Base-by-base conservation (phyloP, 2,329 filamentous ascomycete species). In the Aspergillus sojae region DNA sequence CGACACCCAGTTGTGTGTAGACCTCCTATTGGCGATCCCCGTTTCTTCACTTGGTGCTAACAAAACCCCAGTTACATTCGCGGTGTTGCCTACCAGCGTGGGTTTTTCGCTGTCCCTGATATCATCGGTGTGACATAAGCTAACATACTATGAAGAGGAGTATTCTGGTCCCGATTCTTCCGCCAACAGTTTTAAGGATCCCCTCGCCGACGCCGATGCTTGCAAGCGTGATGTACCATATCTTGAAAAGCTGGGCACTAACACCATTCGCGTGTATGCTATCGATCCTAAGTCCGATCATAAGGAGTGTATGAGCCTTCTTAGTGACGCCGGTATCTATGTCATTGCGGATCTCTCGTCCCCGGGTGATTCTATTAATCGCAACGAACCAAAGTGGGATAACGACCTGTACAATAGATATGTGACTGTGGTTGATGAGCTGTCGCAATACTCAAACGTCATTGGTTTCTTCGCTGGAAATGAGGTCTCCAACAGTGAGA, bases 401-500 rank as follows among this genome's bases (percentile, higher is more conserved):
- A 86, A 88, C 58, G 84, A 85, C 5, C 85, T 97, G 56, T 96
- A 89, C 81, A 76, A 84, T 50, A 91, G 92, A 66, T 98, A 98
- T 84, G 91, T 88, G 62, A 81, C 80, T 21, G 94, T 98, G 63
- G 83, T 98, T 65, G 93, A 97, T 74, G 84, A 86, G 67, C 81
- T 98, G 73, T 83, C 86, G 68, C 83, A 91, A 75, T 98, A 96
- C 85, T 86, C 86, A 78, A 98, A 98, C 82, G 89, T 91, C 56
- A 88, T 98, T 66, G 94, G 94, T 70, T 98, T 97, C 89, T 97
- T 98, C 78, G 94, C 93, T 69, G 95, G 94, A 75, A 98, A 98
- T 81, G 94, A 98, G 81, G 94, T 98, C 67, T 91, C 93, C 71
- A 96, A 97, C 84, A 86, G 89, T 72, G 85, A 85, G 70, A 93